Conservation (phyloP, 2,329 filamentous ascomycete genomes). For the Sordariomycetes sp. region DNA sequence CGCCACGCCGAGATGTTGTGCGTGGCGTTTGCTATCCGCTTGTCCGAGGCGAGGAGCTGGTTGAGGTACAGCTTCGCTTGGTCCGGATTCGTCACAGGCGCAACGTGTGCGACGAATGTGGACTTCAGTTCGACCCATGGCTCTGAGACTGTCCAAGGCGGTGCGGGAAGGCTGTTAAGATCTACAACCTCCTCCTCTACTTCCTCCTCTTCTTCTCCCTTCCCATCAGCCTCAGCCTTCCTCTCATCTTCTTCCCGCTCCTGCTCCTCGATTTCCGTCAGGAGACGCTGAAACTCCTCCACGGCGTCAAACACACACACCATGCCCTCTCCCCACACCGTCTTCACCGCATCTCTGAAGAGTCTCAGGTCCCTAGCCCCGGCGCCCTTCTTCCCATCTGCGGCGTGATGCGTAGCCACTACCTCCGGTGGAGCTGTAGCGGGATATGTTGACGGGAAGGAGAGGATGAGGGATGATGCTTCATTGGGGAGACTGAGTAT, state of each 20-base stretch:
- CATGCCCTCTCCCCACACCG: conserved; percentile 62
- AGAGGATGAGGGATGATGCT: conserved; percentile 48
- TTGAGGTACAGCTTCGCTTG: conserved; percentile 64
- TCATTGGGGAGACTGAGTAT: conserved; percentile 59
- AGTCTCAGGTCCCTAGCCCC: conserved; percentile 62
- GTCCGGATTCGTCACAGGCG: conserved; percentile 56
- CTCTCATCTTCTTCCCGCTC: conserved; percentile 10
- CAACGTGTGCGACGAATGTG: conserved; percentile 73
- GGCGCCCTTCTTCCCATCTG: conserved; percentile 63
- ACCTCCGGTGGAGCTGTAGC: conserved; percentile 62
- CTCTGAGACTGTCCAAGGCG: conserved; percentile 66
- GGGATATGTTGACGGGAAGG: conserved; percentile 69
- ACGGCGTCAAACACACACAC: conserved; percentile 91
- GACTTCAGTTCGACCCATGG: conserved; percentile 75
- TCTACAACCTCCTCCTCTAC: conserved; percentile 10
- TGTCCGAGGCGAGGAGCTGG: conserved; percentile 73
- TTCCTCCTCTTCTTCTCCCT: conserved; percentile 5
- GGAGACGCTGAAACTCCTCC: conserved; percentile 54
- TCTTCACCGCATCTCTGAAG: conserved; percentile 56
- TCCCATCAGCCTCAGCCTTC: conserved; percentile 16
- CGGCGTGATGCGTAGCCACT: conserved; percentile 71
- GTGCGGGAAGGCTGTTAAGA: conserved; percentile 20
- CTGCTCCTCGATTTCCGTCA: conserved; percentile 16
- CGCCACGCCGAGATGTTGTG: conserved; percentile 97
- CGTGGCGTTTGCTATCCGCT: conserved; percentile 74